Evolutionary conservation across 352 stramenopile genomes (phyloP), one percentile per base, ranked within the genome.

Genomic region (Pseudoperonospora humuli): DNA sequence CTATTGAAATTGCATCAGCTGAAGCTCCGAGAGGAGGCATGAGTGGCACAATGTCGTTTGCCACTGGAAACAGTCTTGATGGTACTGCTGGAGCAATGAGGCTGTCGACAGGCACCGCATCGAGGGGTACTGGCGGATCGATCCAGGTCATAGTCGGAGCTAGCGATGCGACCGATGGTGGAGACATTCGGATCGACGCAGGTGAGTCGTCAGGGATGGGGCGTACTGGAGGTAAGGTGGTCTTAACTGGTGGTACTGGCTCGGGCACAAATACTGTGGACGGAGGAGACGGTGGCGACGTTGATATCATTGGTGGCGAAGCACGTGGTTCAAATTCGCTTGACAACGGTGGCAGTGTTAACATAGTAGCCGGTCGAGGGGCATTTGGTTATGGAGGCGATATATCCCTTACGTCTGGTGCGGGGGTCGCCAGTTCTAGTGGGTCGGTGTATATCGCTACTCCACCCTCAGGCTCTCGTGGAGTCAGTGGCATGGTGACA

Each of bases 281-380:
- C 54, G 93, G 91, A 45, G 93, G 93, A 39, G 83, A 96, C 48
- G 93, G 93, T 15, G 89, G 90, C 20, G 64, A 75, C 37, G 56
- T 97, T 19, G 56, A 67, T 17, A 68, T 98, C 23, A 59, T 55
- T 14, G 90, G 89, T 37, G 93, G 93, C 17, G 73, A 94, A 61
- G 87, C 78, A 20, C 81, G 86, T 55, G 93, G 93, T 29, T 78
- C 76, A 44, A 88, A 88, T 34, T 54, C 64, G 2, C 67, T 90
- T 46, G 86, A 98, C 54, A 93, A 96, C 52, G 91, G 89, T 15
- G 91, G 86, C 26, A 70, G 75, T 38, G 65, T 97, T 34, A 63
- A 46, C 20, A 19, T 96, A n/a, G 54, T 57, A 25, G 88, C 84
- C 24, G 93, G 91, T 58, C 73, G 44, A 26, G 64, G 46, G 44